Base-by-base conservation (phyloP, 2,329 filamentous ascomycete genomes). In the Niveomyces coronatus region DNA sequence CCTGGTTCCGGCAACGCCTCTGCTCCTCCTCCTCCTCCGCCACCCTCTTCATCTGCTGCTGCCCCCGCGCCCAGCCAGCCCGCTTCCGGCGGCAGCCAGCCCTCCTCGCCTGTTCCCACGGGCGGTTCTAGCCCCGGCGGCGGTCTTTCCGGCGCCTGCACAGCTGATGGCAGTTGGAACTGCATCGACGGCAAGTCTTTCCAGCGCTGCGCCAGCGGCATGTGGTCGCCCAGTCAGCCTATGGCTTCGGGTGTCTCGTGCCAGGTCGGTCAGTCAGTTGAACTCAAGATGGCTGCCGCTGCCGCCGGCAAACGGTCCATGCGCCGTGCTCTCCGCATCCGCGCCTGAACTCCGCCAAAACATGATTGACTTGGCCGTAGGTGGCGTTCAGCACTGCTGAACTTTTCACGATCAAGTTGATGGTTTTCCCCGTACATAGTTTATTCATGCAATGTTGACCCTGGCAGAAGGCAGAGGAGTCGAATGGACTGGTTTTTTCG, bases 171-270 rank as follows among this genome's bases (percentile, higher is more conserved):
- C 2, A 50, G 53, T 9, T 76, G 67, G 66, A 74, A 74, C 59
- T 76, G 72, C 45, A 56, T 74, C 6, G 57, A 51, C 0, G 68
- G 70, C 11, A 57, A 50, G 1, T 61, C 63, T 0, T 76, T 64
- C 64, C 71, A 76, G 53, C 70, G 69, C 33, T 76, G 72, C 41
- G 72, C 63, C 7, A 66, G 63, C 3, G 71, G 72, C 8, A 26
- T 46, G 0, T 76, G 72, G 72, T 69, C 70, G 3, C 48, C 55
- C 0, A 39, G 53, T 3, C 61, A 63, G 42, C 29, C 44, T 0
- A 47, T 76, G 10, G 63, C 72, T 0, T 48, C 53, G 0, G 72
- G 72, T 1, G 69, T 67, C 0, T 47, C 41, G 0, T 76, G 72
- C 52, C 49, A 50, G 2, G 37, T 48, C 0, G 71, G 71, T 0